These are phyloP conservation scores for Novymonas esmeraldas DNA, from an alignment of 208 protist genomes.

Conservation along the genomic window DNA sequence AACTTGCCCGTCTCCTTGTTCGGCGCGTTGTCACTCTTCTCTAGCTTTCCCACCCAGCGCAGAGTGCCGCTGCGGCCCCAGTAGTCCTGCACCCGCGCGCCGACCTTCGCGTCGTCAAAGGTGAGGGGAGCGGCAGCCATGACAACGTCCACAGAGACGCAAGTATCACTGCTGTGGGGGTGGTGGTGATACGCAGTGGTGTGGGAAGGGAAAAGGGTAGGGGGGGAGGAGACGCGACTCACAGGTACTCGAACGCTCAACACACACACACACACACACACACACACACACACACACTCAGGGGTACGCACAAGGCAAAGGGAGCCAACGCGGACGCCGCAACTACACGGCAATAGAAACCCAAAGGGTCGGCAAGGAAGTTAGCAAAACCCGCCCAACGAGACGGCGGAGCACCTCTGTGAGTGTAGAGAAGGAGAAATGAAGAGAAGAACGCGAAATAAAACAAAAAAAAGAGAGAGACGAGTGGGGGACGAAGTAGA, in stretches of 20 bases:
- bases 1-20: slow-evolving; percentile 54
- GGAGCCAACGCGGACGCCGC: no score
- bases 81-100: slow-evolving; percentile 82
- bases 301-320: no score
- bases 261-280: neutral
- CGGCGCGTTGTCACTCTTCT: slow-evolving; percentile 57
- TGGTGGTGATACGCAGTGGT: no score
- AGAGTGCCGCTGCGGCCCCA: slow-evolving; percentile 67
- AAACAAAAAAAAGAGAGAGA: neutral
- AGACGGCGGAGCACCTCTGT: no score
- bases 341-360: no score
- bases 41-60: slow-evolving; percentile 61
- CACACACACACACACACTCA: neutral
- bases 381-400: no score
- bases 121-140: slow-evolving; percentile 15
- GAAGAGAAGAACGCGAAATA: neutral
- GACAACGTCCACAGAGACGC: neutral
- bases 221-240: no score
- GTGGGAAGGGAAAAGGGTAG: no score
- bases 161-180: no score
- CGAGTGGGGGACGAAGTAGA: neutral
- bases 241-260: no score
- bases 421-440: no score
- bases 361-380: no score
- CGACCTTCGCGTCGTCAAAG: slow-evolving; percentile 45